Conservation (phyloP, 768 basidiomycete genomes). For the Cyclocybe cylindracea region DNA sequence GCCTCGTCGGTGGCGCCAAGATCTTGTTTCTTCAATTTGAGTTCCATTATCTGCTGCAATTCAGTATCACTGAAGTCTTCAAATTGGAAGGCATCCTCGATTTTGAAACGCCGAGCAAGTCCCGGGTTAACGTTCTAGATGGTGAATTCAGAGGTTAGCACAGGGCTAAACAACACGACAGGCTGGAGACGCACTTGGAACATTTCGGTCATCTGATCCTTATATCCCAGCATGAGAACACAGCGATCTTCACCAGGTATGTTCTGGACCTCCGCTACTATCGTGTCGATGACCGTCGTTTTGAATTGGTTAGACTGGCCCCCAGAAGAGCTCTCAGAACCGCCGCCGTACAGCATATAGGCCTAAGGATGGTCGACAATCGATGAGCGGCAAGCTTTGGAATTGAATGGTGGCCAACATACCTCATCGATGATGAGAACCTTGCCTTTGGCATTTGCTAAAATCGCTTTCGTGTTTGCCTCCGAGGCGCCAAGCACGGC, state of each 20-base stretch:
- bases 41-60: constrained; percentile 50
- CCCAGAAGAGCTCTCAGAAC: constrained; percentile 18
- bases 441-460: constrained; percentile 60
- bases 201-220: constrained; percentile 70
- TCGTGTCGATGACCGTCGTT: constrained; percentile 71
- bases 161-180: neutral
- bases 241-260: constrained; percentile 71
- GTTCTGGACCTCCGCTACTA: constrained; percentile 74
- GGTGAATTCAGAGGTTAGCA: neutral
- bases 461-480: constrained; percentile 62
- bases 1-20: constrained; percentile 57
- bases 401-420: constrained; percentile 4
- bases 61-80: constrained; percentile 62
- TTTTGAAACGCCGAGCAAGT: constrained; percentile 62
- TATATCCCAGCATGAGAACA: constrained; percentile 66
- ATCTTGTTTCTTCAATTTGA: constrained; percentile 59
- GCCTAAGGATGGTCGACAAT: constrained; percentile 41
- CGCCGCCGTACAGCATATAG: constrained; percentile 61
- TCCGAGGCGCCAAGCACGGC: constrained; percentile 60
- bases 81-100: constrained; percentile 71
- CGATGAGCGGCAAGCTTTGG: neutral
- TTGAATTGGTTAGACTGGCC: constrained; percentile 50
- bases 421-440: constrained; percentile 75
- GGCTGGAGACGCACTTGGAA: constrained; percentile 50
- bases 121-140: constrained; percentile 73